Evolutionary conservation across 2,329 filamentous ascomycete species (phyloP), one percentile per base, ranked within the genome.

Genomic region (Truncatella angustata): DNA sequence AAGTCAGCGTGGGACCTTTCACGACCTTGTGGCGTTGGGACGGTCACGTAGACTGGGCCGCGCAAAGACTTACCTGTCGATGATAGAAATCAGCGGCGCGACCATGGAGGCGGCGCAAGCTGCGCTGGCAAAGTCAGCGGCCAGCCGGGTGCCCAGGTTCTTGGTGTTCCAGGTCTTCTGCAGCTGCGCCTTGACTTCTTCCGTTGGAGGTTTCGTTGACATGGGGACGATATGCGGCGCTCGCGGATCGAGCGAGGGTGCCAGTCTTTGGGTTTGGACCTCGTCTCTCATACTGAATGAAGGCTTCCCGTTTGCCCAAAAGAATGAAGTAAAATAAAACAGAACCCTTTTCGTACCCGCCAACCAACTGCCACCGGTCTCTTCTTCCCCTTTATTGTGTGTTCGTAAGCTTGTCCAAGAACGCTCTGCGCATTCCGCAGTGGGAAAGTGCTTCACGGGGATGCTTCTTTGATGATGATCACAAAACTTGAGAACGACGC

Each of bases 51-150:
- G 11, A 18, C 7, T 7, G 18, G n/a, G 39, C 48, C 40, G 34
- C 48, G 47, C 43, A 37, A 23, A 4, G 23, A 44, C 58, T 54
- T 74, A 92, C 88, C 87, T 84, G 70, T 96, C 91, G 70, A 97
- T 94, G 58, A 94, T 87, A 34, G 88, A 88, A 57, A 96, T 93
- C 35, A 95, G 67, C 1, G 92, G 91, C 50, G 91, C 90, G 44
- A 96, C 87, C 55, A 94, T 73, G 5, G 80, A 81, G 2, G 87
- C 90, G 10, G 91, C 90, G 42, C 82, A 80, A 2, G 81, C 79
- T 1, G 90, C 91, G 62, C 87, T 86, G 40, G 81, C 69, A 20
- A 81, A 70, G 73, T 96, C 91, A 14, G 84, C 81, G 39, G 77
- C 82, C 11, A 95, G 65, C 49, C 91, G 80, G 58, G 79, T 68